Evolutionary conservation across 441 rosid species (phyloP).

Genomic region (Biscutella auriculata): DNA sequence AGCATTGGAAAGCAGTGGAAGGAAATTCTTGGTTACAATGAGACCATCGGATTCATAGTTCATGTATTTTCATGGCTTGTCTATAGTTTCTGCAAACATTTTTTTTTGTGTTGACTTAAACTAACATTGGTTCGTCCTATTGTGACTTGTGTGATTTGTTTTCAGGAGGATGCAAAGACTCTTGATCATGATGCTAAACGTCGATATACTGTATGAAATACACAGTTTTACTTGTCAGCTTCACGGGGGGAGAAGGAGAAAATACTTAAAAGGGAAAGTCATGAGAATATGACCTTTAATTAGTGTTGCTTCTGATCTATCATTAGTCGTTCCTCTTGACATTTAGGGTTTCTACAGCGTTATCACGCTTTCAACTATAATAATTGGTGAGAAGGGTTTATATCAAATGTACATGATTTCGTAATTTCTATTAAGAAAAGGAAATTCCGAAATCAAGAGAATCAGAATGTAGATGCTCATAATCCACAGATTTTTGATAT

Average conservation of each 20-base stretch:
- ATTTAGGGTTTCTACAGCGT: too few species aligned
- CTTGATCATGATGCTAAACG: constrained; percentile 42
- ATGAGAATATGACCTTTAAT: background rate
- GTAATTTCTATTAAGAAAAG: background rate
- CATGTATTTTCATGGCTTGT: constrained; percentile 61
- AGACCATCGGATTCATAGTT: constrained; percentile 48
- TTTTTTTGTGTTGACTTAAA: background rate
- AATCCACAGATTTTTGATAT: too few species aligned
- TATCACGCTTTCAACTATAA: background rate
- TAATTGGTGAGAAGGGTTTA: background rate
- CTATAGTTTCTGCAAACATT: background rate
- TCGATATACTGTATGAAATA: constrained; percentile 37
- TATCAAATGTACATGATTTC: constrained; percentile 8
- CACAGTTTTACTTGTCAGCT: background rate
- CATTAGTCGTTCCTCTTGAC: too few species aligned
- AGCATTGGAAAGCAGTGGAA: constrained; percentile 94
- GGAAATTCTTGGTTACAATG: constrained; percentile 53
- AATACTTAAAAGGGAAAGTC: background rate
- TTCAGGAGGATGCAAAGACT: constrained; percentile 68
- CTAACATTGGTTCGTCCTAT: background rate
- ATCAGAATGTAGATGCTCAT: too few species aligned
- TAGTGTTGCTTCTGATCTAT: background rate
- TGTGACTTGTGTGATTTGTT: background rate
- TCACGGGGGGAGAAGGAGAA: background rate
- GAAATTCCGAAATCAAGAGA: background rate